phyloP scores from a whole-genome alignment of 331 rosid species.

The Acacia concinna region DNA sequence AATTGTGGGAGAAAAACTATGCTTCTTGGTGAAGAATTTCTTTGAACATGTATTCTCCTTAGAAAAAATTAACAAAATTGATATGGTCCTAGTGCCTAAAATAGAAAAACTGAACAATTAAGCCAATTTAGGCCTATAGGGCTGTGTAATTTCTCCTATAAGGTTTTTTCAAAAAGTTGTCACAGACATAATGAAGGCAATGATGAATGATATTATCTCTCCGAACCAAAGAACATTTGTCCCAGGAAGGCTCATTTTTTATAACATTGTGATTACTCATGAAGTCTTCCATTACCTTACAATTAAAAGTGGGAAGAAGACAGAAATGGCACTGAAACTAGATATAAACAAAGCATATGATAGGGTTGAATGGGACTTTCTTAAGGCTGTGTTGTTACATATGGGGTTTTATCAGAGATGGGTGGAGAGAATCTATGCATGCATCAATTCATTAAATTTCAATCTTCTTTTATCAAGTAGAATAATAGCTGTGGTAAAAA shows the following conservation, averaged over 20 bases:
- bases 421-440: not conserved
- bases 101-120: not conserved
- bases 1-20: no score
- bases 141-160: not conserved
- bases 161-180: not conserved
- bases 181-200: not conserved
- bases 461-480: no score
- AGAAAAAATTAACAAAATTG: no score
- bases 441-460: no score
- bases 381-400: accelerated
- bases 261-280: not conserved
- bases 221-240: no score
- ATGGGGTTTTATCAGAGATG: not conserved
- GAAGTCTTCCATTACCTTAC: no score
- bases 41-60: no score
- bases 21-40: accelerated
- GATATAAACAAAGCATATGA: not conserved
- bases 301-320: not conserved
- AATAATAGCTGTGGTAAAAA: accelerated
- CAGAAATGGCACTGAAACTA: not conserved
- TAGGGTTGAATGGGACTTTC: not conserved
- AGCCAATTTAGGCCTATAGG: not conserved
- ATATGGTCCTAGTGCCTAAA: not conserved
- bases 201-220: not conserved
- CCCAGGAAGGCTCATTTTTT: no score